A percentile compares a stretch with the other conserved stretches of the same genome.
phyloP scores from a whole-genome alignment of 306 rosid species.

The Begonia fuchsioides region DNA sequence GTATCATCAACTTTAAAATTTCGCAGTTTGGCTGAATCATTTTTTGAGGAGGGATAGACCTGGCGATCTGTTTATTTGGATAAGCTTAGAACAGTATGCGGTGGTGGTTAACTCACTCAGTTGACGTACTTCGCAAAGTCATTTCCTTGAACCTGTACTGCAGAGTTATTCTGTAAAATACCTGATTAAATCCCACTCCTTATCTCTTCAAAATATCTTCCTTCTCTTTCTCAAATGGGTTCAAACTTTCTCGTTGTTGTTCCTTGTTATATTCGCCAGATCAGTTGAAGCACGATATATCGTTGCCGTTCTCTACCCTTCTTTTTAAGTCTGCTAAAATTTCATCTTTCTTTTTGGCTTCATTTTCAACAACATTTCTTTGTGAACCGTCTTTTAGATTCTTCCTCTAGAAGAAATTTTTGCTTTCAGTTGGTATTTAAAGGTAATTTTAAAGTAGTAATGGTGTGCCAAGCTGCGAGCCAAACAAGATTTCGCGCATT shows the following conservation, averaged over 20 bases:
- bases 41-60: constrained; percentile 4
- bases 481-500: constrained; percentile 99
- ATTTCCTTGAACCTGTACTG: constrained; percentile 79
- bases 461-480: constrained; percentile 99
- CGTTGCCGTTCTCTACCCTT: constrained; percentile 1
- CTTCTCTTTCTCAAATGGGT: constrained; percentile 48
- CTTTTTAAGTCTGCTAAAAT: not conserved
- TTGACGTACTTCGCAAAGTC: constrained; percentile 68
- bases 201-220: not conserved
- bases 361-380: no score
- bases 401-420: constrained; percentile 25
- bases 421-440: constrained; percentile 19
- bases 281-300: constrained; percentile 42
- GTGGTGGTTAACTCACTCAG: constrained; percentile 71
- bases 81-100: constrained; percentile 76
- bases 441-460: constrained; percentile 69
- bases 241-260: constrained; percentile 69
- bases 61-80: constrained; percentile 21
- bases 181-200: not conserved
- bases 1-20: not conserved
- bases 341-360: not conserved
- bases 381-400: constrained; percentile 7
- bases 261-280: constrained; percentile 93
- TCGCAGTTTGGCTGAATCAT: constrained; percentile 7
- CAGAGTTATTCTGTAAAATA: constrained; percentile 83